A percentile compares a stretch with the other conserved stretches of the same genome.
These are phyloP conservation scores for Mycena indigotica DNA, from an alignment of 768 basidiomycete genomes.

Conservation along the genomic window DNA sequence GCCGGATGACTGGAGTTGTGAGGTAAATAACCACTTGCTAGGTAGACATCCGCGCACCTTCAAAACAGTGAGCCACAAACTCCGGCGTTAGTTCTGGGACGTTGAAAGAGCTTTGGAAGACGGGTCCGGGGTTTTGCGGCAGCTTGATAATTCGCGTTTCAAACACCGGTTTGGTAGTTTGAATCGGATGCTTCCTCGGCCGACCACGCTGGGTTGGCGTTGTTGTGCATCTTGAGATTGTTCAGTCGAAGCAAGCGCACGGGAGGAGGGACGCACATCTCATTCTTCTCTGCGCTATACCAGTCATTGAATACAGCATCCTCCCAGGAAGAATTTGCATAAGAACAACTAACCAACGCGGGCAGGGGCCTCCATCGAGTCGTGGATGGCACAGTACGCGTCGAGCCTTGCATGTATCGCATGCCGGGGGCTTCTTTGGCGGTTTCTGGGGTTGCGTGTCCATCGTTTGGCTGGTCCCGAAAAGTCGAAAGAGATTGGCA, in stretches of 20 bases:
- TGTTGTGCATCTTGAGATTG: neutral
- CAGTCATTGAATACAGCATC: too few species aligned
- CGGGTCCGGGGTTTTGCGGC: neutral
- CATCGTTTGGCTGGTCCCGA: too few species aligned
- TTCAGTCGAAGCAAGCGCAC: neutral
- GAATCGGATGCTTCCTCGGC: neutral
- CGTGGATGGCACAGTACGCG: neutral
- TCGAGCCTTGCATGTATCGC: neutral
- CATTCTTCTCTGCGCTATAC: neutral
- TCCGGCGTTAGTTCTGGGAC: conserved; percentile 1
- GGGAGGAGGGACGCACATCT: neutral
- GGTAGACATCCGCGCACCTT: neutral
- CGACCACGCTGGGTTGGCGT: neutral
- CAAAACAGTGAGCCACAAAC: neutral
- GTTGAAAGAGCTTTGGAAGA: neutral
- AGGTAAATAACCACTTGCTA: too few species aligned
- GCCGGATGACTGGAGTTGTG: neutral
- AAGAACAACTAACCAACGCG: neutral
- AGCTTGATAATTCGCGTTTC: too few species aligned
- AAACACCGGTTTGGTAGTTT: neutral
- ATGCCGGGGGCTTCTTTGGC: neutral
- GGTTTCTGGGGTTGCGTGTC: neutral
- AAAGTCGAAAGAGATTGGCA: too few species aligned
- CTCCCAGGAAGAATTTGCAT: too few species aligned
- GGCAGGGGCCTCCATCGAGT: neutral